Base-by-base conservation (phyloP, 192 early-diverging fungal species). In the Podila minutissima region DNA sequence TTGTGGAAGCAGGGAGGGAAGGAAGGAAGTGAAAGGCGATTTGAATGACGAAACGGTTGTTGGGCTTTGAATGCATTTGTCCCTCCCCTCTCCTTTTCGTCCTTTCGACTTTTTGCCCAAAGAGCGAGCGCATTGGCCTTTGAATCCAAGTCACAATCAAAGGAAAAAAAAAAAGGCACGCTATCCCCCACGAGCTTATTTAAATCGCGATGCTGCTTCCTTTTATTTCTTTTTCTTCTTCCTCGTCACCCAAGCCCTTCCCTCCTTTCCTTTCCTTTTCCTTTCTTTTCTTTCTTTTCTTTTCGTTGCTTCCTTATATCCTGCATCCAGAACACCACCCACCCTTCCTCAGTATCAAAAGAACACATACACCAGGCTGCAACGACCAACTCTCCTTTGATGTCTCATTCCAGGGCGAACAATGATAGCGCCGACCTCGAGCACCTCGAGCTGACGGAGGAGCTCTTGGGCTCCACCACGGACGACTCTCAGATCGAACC, bases 361-460 rank as follows among this genome's bases (percentile, higher is more conserved):
- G 22, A 61, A 29, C 26, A 32, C 1, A 57, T 10, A 61, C 15
- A 26, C 46, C 28, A 59, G 19, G 1, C 11, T 41, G 29, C 20
- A 6, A 12, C 3, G 15, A 33, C 46, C 22, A 26, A 10, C 53
- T 55, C 17, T n/a, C 50, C 4, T 55, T 24, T 55, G 24, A 81
- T 81, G 77, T 81, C 77, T 49, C 77, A 81, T 55, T 81, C 77
- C 46, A 81, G 77, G 58, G 77, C 57, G 9, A 73, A 73, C 62
- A 81, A 81, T 62, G 33, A 81, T 2, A 81, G 77, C 41, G 77
- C 71, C 15, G 77, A 81, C 65, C 71, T 81, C 53, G 77, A 81
- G 58, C 77, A 73, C 48, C 66, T 81, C 20, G 77, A 81, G 35
- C 62, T 81, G 13, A 71, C 63, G 2, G 77, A 81, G 58, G 71